Evolutionary conservation across 495 filamentous ascomycete genomes (phyloP), one percentile per base, ranked within the genome.

Genomic region (Daldinia vernicosa): DNA sequence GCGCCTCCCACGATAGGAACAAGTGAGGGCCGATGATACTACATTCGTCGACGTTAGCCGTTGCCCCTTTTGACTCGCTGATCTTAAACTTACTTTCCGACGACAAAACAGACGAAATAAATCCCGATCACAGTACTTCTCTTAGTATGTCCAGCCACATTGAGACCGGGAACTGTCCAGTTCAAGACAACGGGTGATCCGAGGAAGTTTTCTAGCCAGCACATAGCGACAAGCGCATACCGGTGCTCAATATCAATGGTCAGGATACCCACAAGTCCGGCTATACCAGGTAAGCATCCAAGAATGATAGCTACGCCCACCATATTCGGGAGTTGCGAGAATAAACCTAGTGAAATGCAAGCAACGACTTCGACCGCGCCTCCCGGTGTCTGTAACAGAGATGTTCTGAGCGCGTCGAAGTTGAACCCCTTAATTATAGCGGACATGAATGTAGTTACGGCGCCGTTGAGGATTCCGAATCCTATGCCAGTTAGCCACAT

Each of bases 201-300:
- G 24, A 85, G 35, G 19, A 82, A 74, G 39, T 78, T 78, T 53
- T 84, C 79, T 5, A 88, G 66, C 86, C 86, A 88, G 26, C 81
- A 82, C 70, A 84, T 86, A 47, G 80, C 85, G 28, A 87, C 83
- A 4, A 88, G 78, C 6, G 79, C 81, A 76, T 80, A 87, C 19
- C 81, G 81, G 33, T 86, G 80, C 27, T 83, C 74, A 5, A 85
- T 72, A 27, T 69, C 19, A 30, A 75, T 75, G 47, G 69, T 72
- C 5, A 75, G 57, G 47, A 75, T 69, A 15, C 73, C 73, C 6
- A 72, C 59, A 17, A 75, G 66, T 6, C 59, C 73, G 5, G 62
- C 73, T 54, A 75, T 72, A 4, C 65, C 57, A 37, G 66, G 69
- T 22, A 75, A 33, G 15, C 73, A 75, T 4, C 73, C 69, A 33